These are phyloP conservation scores for Starmerella cellae DNA, from an alignment of 805 yeast species.

Conservation along the genomic window DNA sequence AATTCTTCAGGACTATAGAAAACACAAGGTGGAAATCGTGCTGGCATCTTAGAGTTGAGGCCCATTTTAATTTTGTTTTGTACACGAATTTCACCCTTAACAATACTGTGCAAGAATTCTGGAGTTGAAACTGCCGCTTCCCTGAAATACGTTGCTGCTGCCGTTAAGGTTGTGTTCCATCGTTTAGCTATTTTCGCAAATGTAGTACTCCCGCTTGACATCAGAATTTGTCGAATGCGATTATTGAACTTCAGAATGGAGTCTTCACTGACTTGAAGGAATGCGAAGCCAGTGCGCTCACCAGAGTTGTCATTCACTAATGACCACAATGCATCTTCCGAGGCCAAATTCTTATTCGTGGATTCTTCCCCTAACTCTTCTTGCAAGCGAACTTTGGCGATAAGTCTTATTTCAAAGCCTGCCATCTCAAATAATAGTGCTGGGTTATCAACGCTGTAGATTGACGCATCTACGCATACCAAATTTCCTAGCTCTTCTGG, in stretches of 20 bases:
- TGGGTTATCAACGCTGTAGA: constrained; percentile 81
- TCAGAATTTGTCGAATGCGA: constrained; percentile 73
- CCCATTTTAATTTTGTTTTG: constrained; percentile 94
- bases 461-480: constrained; percentile 77
- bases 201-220: constrained; percentile 93
- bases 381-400: constrained; percentile 58
- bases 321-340: constrained; percentile 81
- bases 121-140: constrained; percentile 86
- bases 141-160: constrained; percentile 78
- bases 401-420: constrained; percentile 84
- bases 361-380: constrained; percentile 23
- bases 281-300: constrained; percentile 83
- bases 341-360: constrained; percentile 23
- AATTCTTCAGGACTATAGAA: constrained; percentile 94
- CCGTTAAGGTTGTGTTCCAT: constrained; percentile 86
- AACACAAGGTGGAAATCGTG: constrained; percentile 96
- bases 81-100: constrained; percentile 80
- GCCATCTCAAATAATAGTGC: constrained; percentile 80
- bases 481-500: constrained; percentile 63
- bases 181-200: constrained; percentile 87
- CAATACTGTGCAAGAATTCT: constrained; percentile 62
- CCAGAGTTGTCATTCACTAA: constrained; percentile 54
- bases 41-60: constrained; percentile 94
- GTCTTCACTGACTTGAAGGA: constrained; percentile 63
- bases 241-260: constrained; percentile 71